Conservation (phyloP, 352 stramenopile genomes). For the Thalassiosira hispida region DNA sequence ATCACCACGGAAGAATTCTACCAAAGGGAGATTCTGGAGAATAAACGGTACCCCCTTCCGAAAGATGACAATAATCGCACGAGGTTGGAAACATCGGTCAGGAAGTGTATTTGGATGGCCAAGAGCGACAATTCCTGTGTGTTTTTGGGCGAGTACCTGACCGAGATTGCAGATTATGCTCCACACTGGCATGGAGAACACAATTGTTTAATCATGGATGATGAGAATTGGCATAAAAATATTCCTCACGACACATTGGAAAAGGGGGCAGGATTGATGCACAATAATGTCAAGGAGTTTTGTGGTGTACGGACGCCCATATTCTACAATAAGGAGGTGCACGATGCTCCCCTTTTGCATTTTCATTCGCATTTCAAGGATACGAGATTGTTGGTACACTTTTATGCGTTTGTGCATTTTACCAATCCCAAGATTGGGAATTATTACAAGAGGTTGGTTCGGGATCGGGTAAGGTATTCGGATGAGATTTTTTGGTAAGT, state of each 20-base stretch:
- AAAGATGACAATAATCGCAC: constrained; percentile 54
- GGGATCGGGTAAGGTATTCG: constrained; percentile 72
- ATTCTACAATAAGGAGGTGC: constrained; percentile 64
- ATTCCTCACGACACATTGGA: constrained; percentile 21
- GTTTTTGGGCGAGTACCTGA: constrained; percentile 62
- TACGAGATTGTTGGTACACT: constrained; percentile 65
- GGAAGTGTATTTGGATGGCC: constrained; percentile 57
- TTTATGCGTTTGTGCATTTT: constrained; percentile 71
- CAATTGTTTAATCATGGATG: constrained; percentile 78
- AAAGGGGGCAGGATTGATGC: constrained; percentile 12
- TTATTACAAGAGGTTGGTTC: constrained; percentile 58
- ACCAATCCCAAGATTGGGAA: constrained; percentile 44
- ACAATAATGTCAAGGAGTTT: constrained; percentile 47
- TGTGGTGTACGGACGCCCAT: constrained; percentile 52
- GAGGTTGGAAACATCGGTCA: constrained; percentile 43
- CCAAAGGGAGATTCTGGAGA: constrained; percentile 66
- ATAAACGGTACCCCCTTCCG: constrained; percentile 43
- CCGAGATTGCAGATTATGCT: constrained; percentile 56
- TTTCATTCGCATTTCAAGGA: constrained; percentile 54
- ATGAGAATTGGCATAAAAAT: constrained; percentile 54
- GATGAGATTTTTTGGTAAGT: constrained; percentile 75
- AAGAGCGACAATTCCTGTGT: constrained; percentile 51
- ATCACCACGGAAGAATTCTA: constrained; percentile 87
- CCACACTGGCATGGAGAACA: constrained; percentile 56
- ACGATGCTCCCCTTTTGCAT: constrained; percentile 64